Evolutionary conservation across 2,329 filamentous ascomycete species (phyloP), one percentile per base, ranked within the genome.

Genomic region (Ceratocystiopsis minuta): DNA sequence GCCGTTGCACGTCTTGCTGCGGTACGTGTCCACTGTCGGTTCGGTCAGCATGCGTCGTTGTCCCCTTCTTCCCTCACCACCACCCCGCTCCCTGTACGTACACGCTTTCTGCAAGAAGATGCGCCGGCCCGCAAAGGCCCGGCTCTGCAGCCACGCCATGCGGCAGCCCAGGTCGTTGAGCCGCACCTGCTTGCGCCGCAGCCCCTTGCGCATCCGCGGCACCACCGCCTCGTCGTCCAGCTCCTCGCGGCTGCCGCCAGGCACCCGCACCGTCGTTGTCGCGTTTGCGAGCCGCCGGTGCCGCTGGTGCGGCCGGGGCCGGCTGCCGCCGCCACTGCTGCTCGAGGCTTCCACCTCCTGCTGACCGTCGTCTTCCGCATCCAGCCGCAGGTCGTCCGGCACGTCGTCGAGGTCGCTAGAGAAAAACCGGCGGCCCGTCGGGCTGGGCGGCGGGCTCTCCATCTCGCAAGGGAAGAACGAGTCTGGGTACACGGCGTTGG

Each of bases 121-220:
- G 35, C 80, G 85, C 51, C 85, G 72, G 13, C 80, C 82, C 1
- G 86, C 79, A 64, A 96, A 95, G 12, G 88, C 83, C 53, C 88
- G 72, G 57, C 86, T 90, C 63, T 96, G 88, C 42, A 87, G 78
- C 88, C 90, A 98, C 39, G 84, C 87, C 82, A 98, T 92, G 38
- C 88, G 76, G 58, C 92, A 93, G 3, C 86, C 88, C 37, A 96
- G 64, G 55, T 96, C 87, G 55, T 96, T 96, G 47, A 96, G 64
- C 39, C 83, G 75, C n/a, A 90, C 77, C 57, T 96, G 88, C 62
- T 84, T 90, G 39, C 69, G 72, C 39, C 85, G 75, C 50, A 75
- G 72, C 37, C 67, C 65, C 54, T 73, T 77, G 39, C 76, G 76
- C 58, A 86, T 77, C 45, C 76, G 70, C 20, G 87, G 85, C 35